Percentiles rank a stretch among this genome's conserved stretches.
Conservation (phyloP, 768 basidiomycete species). For the Kwoniella botswanensis region DNA sequence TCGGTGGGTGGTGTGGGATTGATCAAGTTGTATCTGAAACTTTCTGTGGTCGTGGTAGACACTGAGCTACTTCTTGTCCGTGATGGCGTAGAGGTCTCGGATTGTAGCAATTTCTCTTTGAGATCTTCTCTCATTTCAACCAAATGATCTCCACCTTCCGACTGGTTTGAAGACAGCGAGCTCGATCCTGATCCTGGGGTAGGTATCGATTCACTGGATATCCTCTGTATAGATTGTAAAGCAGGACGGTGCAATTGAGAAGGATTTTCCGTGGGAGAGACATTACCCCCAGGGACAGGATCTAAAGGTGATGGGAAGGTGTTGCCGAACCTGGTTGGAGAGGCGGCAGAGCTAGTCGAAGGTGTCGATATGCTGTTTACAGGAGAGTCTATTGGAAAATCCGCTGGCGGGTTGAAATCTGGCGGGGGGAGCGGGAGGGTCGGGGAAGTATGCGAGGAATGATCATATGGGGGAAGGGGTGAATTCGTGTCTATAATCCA, state of each 20-base stretch:
- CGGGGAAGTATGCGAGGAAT: slow-evolving; percentile 11
- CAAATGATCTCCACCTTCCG: slow-evolving; percentile 43
- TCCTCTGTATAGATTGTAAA: slow-evolving; percentile 25
- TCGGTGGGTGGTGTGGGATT: slow-evolving; percentile 44
- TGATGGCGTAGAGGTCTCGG: slow-evolving; percentile 17
- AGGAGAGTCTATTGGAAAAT: slow-evolving; percentile 32
- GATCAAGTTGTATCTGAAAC: slow-evolving; percentile 30
- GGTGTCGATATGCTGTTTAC: slow-evolving; percentile 25
- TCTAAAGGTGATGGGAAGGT: background rate
- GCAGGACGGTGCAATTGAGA: slow-evolving; percentile 27
- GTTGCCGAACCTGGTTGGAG: background rate
- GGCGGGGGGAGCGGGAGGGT: slow-evolving; percentile 31
- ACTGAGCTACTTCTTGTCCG: slow-evolving; percentile 15
- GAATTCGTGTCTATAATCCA: background rate
- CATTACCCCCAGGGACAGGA: background rate
- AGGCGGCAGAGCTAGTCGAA: slow-evolving; percentile 1
- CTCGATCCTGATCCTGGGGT: slow-evolving; percentile 28
- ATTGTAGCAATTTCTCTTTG: slow-evolving; percentile 35
- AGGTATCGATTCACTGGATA: slow-evolving; percentile 34
- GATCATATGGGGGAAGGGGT: slow-evolving; percentile 5
- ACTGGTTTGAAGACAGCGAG: slow-evolving; percentile 23
- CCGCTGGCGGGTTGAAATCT: slow-evolving; percentile 47
- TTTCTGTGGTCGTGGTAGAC: slow-evolving; percentile 4
- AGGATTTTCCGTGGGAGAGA: slow-evolving; percentile 1
- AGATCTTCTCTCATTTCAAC: slow-evolving; percentile 44